These are phyloP conservation scores for Hibiscus trionum DNA, from an alignment of 345 rosid genomes.

Conservation along the genomic window DNA sequence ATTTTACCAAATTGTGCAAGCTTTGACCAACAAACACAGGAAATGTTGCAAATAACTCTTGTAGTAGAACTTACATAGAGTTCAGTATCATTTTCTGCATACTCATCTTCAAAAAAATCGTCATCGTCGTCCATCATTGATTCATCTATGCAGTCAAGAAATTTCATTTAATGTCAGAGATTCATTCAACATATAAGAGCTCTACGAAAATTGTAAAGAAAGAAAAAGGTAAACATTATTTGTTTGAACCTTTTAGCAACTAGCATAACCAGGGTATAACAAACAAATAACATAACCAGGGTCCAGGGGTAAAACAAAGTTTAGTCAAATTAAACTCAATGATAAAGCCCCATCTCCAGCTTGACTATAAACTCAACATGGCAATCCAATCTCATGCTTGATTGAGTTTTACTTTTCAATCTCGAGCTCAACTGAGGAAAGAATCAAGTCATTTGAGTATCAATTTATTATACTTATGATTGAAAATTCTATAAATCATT, in stretches of 20 bases:
- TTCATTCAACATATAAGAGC: conserved; percentile 3
- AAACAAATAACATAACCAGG: background rate
- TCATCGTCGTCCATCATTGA: conserved; percentile 22
- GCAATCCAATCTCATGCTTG: background rate
- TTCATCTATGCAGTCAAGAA: conserved; percentile 30
- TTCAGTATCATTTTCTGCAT: conserved; percentile 41
- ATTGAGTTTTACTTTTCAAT: background rate
- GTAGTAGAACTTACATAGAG: conserved; percentile 43
- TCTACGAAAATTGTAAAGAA: background rate
- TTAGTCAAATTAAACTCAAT: background rate
- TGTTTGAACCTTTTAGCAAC: background rate
- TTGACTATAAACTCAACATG: background rate
- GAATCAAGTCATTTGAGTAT: background rate
- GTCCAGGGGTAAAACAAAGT: background rate
- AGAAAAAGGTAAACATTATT: background rate
- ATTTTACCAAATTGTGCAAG: conserved; percentile 1
- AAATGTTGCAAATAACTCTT: background rate
- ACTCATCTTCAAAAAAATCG: conserved; percentile 39
- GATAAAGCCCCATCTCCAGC: background rate
- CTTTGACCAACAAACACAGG: conserved; percentile 1
- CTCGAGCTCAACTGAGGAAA: background rate
- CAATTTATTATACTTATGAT: background rate
- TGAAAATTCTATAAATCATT: background rate
- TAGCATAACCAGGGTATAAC: background rate
- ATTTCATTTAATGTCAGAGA: background rate